These are phyloP conservation scores for Vigna angularis DNA, from an alignment of 306 rosid species.

Conservation along the genomic window DNA sequence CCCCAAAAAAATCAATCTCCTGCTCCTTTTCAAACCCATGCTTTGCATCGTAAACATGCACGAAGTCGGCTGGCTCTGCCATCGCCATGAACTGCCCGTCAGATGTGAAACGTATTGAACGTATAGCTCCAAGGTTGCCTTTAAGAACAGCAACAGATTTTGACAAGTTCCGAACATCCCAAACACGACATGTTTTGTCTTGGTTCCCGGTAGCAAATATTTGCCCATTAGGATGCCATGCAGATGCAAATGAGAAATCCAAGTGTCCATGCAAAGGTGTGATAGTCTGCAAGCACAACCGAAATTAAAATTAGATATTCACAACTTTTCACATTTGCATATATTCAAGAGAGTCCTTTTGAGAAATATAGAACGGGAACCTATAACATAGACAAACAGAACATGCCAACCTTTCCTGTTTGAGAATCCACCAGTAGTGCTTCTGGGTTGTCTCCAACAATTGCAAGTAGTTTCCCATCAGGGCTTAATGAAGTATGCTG, in stretches of 20 bases:
- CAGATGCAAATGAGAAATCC: constrained; percentile 91
- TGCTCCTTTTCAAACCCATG: constrained; percentile 82
- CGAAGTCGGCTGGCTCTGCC: constrained; percentile 95
- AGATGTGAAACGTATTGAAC: constrained; percentile 79
- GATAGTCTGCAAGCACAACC: constrained; percentile 63
- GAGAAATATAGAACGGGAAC: constrained; percentile 27
- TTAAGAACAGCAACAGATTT: constrained; percentile 81
- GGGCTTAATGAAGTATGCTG: constrained; percentile 93
- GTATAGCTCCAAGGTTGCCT: constrained; percentile 90
- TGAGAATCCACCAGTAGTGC: constrained; percentile 84
- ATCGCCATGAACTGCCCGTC: constrained; percentile 86
- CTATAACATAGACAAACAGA: constrained; percentile 1
- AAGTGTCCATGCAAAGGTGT: constrained; percentile 67
- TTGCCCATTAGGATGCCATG: constrained; percentile 84
- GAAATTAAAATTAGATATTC: constrained; percentile 43
- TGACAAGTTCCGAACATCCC: constrained; percentile 85
- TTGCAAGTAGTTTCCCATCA: constrained; percentile 68
- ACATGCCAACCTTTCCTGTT: constrained; percentile 79
- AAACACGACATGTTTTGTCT: constrained; percentile 86
- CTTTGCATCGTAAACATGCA: constrained; percentile 80
- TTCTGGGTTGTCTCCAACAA: constrained; percentile 92
- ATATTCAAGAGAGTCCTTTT: constrained; percentile 12
- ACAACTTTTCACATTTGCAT: background rate
- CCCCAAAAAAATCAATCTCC: constrained; percentile 87
- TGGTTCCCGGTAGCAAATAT: constrained; percentile 92